Conservation (phyloP, 176 grass and related monocot genomes). For the Coix lacrymajobi region DNA sequence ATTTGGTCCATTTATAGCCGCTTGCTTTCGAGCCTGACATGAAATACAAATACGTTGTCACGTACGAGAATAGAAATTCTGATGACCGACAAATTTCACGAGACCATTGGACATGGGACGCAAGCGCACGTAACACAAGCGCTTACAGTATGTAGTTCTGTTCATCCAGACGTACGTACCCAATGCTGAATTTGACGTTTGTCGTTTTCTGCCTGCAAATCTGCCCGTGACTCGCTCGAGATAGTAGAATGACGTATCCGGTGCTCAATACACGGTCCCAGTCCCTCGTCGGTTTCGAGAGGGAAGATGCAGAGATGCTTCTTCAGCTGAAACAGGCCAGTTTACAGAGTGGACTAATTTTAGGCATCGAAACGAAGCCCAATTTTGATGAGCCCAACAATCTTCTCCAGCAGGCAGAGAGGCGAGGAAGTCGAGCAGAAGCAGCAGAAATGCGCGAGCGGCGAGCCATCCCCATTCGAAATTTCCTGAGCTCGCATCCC, state of each 20-base stretch:
- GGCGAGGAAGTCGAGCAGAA: background rate
- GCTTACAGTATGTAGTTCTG: no score
- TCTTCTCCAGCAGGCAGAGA: background rate
- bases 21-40: background rate
- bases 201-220: background rate
- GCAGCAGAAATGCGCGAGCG: background rate
- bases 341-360: background rate
- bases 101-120: background rate
- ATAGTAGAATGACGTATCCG: background rate
- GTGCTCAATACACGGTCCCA: no score
- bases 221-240: background rate
- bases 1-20: background rate
- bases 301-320: no score
- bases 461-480: conserved; percentile 15
- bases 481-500: background rate
- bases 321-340: background rate
- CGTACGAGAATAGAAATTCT: background rate
- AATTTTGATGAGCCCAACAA: background rate
- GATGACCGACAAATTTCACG: background rate
- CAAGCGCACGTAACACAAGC: conserved; percentile 3
- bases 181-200: background rate
- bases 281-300: no score
- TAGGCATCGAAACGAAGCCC: background rate
- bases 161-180: background rate
- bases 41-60: background rate